phyloP scores from a whole-genome alignment of 2,329 filamentous ascomycete species.

The Neonectria punicea region DNA sequence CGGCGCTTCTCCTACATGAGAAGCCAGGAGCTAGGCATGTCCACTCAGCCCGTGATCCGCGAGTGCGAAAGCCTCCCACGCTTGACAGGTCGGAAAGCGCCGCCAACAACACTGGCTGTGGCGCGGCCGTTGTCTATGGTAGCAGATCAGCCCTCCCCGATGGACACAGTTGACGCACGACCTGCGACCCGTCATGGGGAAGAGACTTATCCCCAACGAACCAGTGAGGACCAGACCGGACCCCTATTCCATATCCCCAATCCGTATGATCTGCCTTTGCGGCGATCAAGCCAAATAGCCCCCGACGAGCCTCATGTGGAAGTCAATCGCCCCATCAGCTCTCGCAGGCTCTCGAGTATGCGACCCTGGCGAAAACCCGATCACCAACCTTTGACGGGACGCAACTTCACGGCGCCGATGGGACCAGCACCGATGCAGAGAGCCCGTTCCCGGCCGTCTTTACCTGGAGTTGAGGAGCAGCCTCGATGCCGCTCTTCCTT shows the following conservation, averaged over 20 bases:
- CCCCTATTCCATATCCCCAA: conserved; percentile 28
- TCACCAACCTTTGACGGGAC: conserved; percentile 21
- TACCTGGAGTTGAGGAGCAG: conserved; percentile 30
- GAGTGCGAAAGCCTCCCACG: conserved; percentile 29
- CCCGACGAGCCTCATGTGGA: conserved; percentile 31
- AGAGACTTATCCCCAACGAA: conserved; percentile 28
- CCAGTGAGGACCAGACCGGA: conserved; percentile 27
- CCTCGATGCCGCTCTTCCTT: conserved; percentile 48
- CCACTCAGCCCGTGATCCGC: conserved; percentile 26
- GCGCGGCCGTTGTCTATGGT: conserved; percentile 66
- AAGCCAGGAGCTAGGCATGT: conserved; percentile 35
- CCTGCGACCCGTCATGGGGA: conserved; percentile 45
- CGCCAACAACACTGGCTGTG: conserved; percentile 59
- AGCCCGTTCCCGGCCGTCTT: conserved; percentile 35
- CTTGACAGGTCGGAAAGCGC: conserved; percentile 35
- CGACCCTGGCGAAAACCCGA: conserved; percentile 44
- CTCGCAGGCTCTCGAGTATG: conserved; percentile 47
- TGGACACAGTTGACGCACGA: conserved; percentile 43
- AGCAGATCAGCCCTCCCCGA: conserved; percentile 60
- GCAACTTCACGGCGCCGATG: conserved; percentile 27
- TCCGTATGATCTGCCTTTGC: conserved; percentile 31
- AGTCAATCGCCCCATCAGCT: conserved; percentile 32
- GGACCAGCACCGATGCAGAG: conserved; percentile 31
- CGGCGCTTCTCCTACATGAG: conserved; percentile 58
- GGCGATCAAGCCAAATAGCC: conserved; percentile 39